phyloP scores from a whole-genome alignment of 495 filamentous ascomycete genomes.

The Aspergillus olivimuriae region DNA sequence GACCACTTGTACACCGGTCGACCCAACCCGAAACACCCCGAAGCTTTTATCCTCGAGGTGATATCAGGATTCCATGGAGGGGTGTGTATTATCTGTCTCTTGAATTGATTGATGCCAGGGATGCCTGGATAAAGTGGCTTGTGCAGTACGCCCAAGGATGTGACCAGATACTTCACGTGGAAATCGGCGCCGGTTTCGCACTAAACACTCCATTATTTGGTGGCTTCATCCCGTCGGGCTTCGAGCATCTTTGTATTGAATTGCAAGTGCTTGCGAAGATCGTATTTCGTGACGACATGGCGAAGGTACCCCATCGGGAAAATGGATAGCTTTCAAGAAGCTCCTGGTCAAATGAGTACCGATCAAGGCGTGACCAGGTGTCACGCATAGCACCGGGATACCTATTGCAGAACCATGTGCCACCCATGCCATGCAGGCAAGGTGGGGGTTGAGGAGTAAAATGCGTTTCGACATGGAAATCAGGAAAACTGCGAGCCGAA shows the following conservation, averaged over 20 bases:
- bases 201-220: conserved; percentile 8
- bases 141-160: conserved; percentile 10
- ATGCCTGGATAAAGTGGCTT: conserved; percentile 25
- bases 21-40: conserved; percentile 41
- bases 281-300: conserved; percentile 12
- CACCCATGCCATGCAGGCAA: conserved; percentile 38
- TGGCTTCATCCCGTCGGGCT: conserved; percentile 14
- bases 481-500: no score
- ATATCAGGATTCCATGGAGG: conserved; percentile 14
- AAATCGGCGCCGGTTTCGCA: conserved; percentile 5
- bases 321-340: conserved; percentile 15
- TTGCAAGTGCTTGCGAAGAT: conserved; percentile 19
- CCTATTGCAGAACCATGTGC: conserved; percentile 38
- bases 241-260: conserved; percentile 13
- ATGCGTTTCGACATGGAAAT: no score
- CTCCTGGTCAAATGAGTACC: conserved; percentile 21
- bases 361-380: conserved; percentile 14
- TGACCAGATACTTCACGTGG: conserved; percentile 11
- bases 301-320: conserved; percentile 15
- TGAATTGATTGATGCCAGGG: conserved; percentile 9
- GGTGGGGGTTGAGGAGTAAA: no score
- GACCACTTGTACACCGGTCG: conserved; percentile 39
- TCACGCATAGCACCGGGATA: conserved; percentile 21
- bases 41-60: conserved; percentile 36
- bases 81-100: conserved; percentile 20